phyloP scores from a whole-genome alignment of 306 rosid species.

The Geum urbanum region DNA sequence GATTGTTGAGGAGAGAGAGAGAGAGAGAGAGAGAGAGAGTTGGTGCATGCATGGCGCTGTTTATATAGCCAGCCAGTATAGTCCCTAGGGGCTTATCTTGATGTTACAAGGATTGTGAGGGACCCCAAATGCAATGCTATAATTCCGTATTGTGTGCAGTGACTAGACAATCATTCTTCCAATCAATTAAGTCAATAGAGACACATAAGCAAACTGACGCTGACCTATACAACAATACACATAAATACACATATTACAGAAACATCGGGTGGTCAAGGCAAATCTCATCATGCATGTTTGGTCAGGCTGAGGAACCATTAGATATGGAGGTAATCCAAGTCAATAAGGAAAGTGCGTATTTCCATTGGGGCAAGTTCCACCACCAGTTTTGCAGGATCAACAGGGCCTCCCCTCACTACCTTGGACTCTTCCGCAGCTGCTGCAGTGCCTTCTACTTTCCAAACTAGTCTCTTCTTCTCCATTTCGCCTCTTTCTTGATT shows the following conservation, averaged over 20 bases:
- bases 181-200: no score
- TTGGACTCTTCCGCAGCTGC: constrained; percentile 31
- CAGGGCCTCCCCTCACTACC: constrained; percentile 66
- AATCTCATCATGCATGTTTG: not conserved
- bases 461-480: constrained; percentile 60
- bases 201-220: no score
- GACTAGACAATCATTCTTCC: no score
- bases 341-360: constrained; percentile 58
- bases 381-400: constrained; percentile 56
- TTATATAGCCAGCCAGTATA: no score
- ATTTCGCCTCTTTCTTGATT: constrained; percentile 79
- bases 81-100: no score
- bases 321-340: constrained; percentile 20
- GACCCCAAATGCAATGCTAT: no score
- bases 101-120: no score
- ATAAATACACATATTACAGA: not conserved
- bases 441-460: constrained; percentile 63
- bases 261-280: not conserved
- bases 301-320: constrained; percentile 9
- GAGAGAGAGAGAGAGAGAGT: no score
- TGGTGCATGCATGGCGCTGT: no score
- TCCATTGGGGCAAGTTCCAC: constrained; percentile 87
- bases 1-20: no score
- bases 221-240: not conserved
- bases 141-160: no score